These are phyloP conservation scores for Saxophila tyrrhenica DNA, from an alignment of 495 filamentous ascomycete species.

Conservation along the genomic window DNA sequence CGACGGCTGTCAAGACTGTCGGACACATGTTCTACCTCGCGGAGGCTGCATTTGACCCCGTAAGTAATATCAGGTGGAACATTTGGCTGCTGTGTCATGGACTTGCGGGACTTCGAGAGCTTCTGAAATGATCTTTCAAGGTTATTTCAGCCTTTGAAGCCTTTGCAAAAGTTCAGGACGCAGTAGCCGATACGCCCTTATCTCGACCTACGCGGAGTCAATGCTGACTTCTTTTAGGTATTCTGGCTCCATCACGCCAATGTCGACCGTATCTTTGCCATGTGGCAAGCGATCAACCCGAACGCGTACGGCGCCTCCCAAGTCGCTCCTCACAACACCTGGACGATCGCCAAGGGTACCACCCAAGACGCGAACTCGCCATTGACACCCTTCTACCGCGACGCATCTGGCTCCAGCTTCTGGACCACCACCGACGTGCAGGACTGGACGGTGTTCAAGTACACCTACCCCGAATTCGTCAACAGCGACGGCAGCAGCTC, in stretches of 20 bases:
- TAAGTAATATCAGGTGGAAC: too few species aligned
- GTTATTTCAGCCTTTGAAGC: too few species aligned
- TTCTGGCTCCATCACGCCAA: slow-evolving; percentile 26
- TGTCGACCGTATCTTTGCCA: slow-evolving; percentile 22
- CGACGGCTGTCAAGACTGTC: background rate
- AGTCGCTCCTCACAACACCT: slow-evolving; percentile 13
- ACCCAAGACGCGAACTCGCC: slow-evolving; percentile 16
- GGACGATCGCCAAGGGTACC: slow-evolving; percentile 16
- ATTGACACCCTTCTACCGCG: slow-evolving; percentile 21
- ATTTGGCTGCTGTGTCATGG: too few species aligned
- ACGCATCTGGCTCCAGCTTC: slow-evolving; percentile 15
- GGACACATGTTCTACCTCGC: slow-evolving; percentile 25
- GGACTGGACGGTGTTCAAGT: slow-evolving; percentile 18
- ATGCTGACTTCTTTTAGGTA: too few species aligned
- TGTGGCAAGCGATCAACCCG: slow-evolving; percentile 22
- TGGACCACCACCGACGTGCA: slow-evolving; percentile 18
- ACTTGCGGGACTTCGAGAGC: too few species aligned
- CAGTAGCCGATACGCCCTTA: too few species aligned
- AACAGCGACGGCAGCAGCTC: slow-evolving; percentile 19
- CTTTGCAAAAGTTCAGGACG: too few species aligned
- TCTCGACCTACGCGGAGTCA: too few species aligned
- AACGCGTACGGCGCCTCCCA: slow-evolving; percentile 20
- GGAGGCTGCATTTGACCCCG: slow-evolving; percentile 20
- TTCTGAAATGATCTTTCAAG: too few species aligned
- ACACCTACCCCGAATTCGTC: slow-evolving; percentile 24